Evolutionary conservation across 306 rosid genomes (phyloP).

Genomic region (Geum urbanum): DNA sequence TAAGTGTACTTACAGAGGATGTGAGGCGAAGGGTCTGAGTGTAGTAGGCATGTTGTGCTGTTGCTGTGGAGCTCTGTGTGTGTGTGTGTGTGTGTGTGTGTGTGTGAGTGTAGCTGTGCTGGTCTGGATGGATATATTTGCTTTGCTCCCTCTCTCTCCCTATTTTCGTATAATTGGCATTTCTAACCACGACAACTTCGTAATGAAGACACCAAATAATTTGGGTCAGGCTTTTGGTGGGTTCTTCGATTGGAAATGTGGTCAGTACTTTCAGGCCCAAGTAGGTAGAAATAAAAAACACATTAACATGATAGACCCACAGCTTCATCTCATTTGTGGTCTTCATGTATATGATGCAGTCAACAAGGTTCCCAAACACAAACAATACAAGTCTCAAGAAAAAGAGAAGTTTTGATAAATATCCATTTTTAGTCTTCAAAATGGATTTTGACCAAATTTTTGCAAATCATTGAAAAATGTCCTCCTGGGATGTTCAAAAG

Average conservation of each 20-base stretch:
- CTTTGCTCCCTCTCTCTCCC: neutral
- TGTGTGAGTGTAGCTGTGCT: neutral
- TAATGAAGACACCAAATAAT: neutral
- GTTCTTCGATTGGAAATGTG: neutral
- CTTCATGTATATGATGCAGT: neutral
- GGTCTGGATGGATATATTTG: slow-evolving; percentile 1
- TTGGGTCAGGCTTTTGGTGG: neutral
- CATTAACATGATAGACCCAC: neutral
- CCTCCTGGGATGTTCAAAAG: too few species aligned
- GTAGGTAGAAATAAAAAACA: neutral
- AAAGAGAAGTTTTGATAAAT: too few species aligned
- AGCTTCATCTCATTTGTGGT: neutral
- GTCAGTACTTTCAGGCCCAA: neutral
- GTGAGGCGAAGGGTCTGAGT: slow-evolving; percentile 10
- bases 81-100: neutral
- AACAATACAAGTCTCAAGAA: neutral
- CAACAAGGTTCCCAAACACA: neutral
- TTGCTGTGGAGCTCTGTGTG: neutral
- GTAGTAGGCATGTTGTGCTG: slow-evolving; percentile 9
- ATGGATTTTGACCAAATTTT: too few species aligned
- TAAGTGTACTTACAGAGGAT: slow-evolving; percentile 16
- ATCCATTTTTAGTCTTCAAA: too few species aligned
- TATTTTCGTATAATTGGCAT: too few species aligned
- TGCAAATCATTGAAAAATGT: too few species aligned
- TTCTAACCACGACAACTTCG: too few species aligned